phyloP scores from a whole-genome alignment of 2,329 filamentous ascomycete species.

The Fusarium metavorans region DNA sequence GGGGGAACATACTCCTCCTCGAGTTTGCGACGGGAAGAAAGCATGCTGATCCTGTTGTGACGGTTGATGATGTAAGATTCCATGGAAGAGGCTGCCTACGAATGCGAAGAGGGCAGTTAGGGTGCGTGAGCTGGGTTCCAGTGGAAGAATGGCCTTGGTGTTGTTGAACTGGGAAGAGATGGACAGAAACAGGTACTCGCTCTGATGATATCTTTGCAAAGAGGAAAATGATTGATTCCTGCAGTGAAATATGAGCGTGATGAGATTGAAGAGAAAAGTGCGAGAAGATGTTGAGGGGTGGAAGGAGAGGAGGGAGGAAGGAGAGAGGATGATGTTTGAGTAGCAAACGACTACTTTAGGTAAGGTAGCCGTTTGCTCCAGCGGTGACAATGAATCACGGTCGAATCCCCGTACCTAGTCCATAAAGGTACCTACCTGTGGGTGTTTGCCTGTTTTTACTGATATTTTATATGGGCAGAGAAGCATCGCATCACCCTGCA shows the following conservation, averaged over 20 bases:
- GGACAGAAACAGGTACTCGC: neutral
- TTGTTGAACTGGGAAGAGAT: neutral
- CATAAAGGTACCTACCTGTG: neutral
- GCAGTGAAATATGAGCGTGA: neutral
- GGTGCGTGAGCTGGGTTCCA: neutral
- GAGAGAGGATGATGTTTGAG: neutral
- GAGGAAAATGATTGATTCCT: neutral
- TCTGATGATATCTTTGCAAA: neutral
- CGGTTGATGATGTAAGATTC: neutral
- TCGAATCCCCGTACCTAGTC: neutral
- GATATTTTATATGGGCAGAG: neutral
- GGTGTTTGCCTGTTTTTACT: neutral
- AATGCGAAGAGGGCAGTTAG: neutral
- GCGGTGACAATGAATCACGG: neutral
- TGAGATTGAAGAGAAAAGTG: neutral
- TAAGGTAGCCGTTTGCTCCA: neutral
- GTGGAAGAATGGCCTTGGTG: neutral
- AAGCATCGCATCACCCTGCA: neutral
- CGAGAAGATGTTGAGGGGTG: neutral
- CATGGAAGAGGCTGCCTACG: neutral
- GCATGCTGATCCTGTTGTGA: neutral
- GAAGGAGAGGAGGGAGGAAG: neutral
- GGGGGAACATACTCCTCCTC: neutral
- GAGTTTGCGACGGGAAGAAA: neutral
- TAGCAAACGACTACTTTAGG: neutral